Conservation (phyloP, 148 eudicot genomes). For the Cornus kousa region DNA sequence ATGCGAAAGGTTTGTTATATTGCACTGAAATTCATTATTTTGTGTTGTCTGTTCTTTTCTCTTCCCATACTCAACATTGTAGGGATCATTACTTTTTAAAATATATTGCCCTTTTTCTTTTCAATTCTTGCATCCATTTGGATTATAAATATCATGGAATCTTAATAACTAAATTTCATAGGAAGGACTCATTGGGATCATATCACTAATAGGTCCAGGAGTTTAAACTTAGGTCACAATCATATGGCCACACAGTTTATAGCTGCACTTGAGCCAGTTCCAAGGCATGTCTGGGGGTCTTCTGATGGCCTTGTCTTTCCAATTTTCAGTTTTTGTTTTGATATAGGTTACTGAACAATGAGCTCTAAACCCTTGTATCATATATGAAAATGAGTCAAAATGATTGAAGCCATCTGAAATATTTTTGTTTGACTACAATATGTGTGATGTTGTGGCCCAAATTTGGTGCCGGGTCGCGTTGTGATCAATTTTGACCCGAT, state of each 20-base stretch:
- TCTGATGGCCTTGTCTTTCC: no score
- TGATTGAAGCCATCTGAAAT: not conserved
- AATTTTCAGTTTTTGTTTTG: no score
- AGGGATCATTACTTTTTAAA: not conserved
- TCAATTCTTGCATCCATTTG: no score
- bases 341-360: no score
- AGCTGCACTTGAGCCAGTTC: not conserved
- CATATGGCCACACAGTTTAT: not conserved
- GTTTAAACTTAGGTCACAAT: no score
- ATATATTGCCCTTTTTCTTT: no score
- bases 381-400: not conserved
- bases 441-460: no score
- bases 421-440: not conserved
- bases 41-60: not conserved
- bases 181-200: not conserved
- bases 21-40: not conserved
- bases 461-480: no score
- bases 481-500: no score
- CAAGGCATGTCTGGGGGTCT: not conserved
- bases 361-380: not conserved
- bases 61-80: not conserved
- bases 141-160: not conserved
- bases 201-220: not conserved
- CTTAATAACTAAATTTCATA: no score
- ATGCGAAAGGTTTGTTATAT: constrained; percentile 72